These are phyloP conservation scores for Yamadazyma spencermartinsiae DNA, from an alignment of 1,139 yeast genomes.

Conservation along the genomic window DNA sequence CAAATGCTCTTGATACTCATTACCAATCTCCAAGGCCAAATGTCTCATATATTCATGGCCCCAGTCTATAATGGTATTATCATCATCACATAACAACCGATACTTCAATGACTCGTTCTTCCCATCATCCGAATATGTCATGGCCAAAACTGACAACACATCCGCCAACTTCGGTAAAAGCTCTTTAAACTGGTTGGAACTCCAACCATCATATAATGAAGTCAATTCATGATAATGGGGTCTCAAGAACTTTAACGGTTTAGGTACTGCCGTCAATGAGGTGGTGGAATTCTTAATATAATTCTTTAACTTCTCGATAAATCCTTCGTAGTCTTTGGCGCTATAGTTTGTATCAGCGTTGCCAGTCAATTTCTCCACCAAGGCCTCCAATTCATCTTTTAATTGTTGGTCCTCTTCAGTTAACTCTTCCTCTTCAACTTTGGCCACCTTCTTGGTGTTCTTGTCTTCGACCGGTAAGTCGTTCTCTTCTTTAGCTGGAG, in stretches of 20 bases:
- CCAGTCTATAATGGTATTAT: constrained; percentile 76
- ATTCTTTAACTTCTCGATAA: constrained; percentile 68
- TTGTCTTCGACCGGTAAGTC: background rate
- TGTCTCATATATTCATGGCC: constrained; percentile 98
- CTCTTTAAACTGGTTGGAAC: constrained; percentile 17
- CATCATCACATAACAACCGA: constrained; percentile 60
- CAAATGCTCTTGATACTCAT: constrained; percentile 67
- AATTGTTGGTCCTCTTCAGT: constrained; percentile 92
- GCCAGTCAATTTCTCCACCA: constrained; percentile 67
- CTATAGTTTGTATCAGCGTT: constrained; percentile 30
- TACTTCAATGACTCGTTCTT: constrained; percentile 79
- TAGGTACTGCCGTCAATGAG: constrained; percentile 99
- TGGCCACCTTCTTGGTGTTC: constrained; percentile 28
- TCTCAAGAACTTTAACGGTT: constrained; percentile 91
- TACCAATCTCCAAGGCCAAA: constrained; percentile 91
- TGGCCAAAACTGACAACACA: constrained; percentile 87
- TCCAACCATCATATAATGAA: constrained; percentile 69
- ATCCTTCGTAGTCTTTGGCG: constrained; percentile 55
- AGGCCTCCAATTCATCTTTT: constrained; percentile 81
- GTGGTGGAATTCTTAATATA: constrained; percentile 91
- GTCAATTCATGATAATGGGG: constrained; percentile 77
- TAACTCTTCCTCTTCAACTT: constrained; percentile 64
- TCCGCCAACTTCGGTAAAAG: constrained; percentile 55
- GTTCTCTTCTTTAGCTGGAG: constrained; percentile 1
- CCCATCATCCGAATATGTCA: constrained; percentile 90